Conservation (phyloP, 2,329 filamentous ascomycete species). For the Massarina eburnea region DNA sequence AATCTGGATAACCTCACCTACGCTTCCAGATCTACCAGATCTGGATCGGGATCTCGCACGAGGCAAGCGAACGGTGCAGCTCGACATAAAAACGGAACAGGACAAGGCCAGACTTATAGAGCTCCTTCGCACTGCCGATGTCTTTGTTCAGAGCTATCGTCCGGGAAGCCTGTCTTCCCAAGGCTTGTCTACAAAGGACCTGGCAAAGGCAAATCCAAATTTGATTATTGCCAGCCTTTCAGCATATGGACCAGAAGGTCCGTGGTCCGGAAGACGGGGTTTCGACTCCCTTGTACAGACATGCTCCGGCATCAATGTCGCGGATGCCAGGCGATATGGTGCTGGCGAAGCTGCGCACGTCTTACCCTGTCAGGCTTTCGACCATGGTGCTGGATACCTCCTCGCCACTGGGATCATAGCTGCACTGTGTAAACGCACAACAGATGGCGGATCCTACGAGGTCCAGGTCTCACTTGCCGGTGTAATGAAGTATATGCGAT, state of each 20-base stretch:
- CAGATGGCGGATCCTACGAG: conserved; percentile 52
- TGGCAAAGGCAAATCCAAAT: conserved; percentile 45
- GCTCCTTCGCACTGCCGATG: conserved; percentile 53
- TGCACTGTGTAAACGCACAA: conserved; percentile 52
- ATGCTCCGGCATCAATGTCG: conserved; percentile 56
- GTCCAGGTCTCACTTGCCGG: conserved; percentile 60
- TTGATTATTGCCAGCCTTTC: conserved; percentile 57
- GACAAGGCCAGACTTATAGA: conserved; percentile 46
- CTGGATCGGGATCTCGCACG: conserved; percentile 48
- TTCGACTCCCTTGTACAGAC: conserved; percentile 61
- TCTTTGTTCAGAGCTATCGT: conserved; percentile 58
- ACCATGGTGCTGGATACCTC: conserved; percentile 59
- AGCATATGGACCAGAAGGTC: conserved; percentile 54
- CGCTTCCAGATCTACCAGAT: conserved; percentile 45
- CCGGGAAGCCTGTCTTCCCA: conserved; percentile 50
- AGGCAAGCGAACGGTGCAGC: conserved; percentile 50
- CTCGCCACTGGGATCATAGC: conserved; percentile 57
- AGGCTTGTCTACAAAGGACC: conserved; percentile 45
- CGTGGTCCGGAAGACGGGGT: conserved; percentile 51
- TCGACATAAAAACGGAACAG: conserved; percentile 51
- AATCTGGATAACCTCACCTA: conserved; percentile 49
- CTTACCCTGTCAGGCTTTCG: conserved; percentile 58
- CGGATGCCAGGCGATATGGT: conserved; percentile 53
- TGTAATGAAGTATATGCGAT: conserved; percentile 58
- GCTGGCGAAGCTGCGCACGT: conserved; percentile 44